Conservation (phyloP, 148 eudicot species). For the Rhododendron ferrugineum region DNA sequence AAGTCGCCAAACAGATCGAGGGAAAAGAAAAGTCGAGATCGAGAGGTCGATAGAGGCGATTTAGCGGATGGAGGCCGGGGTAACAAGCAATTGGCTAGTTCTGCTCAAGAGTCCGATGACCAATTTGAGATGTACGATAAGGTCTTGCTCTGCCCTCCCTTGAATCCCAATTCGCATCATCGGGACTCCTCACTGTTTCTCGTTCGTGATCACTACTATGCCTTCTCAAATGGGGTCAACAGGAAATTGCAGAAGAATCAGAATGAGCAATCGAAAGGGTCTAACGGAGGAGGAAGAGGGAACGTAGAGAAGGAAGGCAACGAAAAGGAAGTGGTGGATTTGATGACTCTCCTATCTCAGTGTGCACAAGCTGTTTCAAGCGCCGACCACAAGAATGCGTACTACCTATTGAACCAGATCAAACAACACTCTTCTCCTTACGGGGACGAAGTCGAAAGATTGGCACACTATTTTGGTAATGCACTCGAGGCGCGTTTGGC, state of each 20-base stretch:
- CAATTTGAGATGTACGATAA: slow-evolving; percentile 38
- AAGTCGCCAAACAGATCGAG: no score
- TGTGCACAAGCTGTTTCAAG: slow-evolving; percentile 57
- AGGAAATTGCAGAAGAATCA: not conserved
- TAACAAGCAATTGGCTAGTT: slow-evolving; percentile 38
- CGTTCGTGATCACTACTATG: not conserved
- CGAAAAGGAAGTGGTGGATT: slow-evolving; percentile 36
- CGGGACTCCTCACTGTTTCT: not conserved
- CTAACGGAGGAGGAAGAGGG: not conserved
- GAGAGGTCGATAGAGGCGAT: slow-evolving; percentile 29
- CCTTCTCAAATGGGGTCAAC: no score
- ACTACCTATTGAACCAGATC: slow-evolving; percentile 31
- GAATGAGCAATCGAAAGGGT: not conserved
- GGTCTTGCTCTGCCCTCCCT: slow-evolving; percentile 23
- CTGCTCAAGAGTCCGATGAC: slow-evolving; percentile 28
- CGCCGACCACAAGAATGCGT: slow-evolving; percentile 31
- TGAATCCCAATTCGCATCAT: slow-evolving; percentile 5
- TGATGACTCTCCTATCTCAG: slow-evolving; percentile 42
- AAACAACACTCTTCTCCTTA: slow-evolving; percentile 27
- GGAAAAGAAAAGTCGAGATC: slow-evolving; percentile 29
- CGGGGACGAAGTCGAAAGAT: slow-evolving; percentile 26
- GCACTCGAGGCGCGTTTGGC: slow-evolving; percentile 41
- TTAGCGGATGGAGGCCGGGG: slow-evolving; percentile 21
- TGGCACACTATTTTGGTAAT: slow-evolving; percentile 30
- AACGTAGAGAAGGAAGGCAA: slow-evolving; percentile 3